Base-by-base conservation (phyloP, 2,329 filamentous ascomycete genomes). In the Aureobasidium pullulans region DNA sequence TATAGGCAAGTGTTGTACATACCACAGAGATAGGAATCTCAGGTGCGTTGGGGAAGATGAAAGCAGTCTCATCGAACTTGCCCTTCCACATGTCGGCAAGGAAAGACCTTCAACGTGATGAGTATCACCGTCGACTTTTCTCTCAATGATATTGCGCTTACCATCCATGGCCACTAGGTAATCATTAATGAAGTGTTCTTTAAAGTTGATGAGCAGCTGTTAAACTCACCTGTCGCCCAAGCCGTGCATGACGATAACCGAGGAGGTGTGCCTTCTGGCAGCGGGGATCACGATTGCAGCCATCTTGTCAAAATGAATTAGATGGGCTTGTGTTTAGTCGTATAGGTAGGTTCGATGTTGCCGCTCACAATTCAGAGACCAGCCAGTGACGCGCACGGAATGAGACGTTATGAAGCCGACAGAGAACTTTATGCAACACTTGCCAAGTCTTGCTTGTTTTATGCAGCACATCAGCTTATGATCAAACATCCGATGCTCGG, bases 231-330 rank as follows among this genome's bases (percentile, higher is more conserved):
- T 87, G 71, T 97, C 94, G 63, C 94, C 94, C 40, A 99, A 79
- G 13, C 94, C 94, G 73, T 99, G 94, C 56, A 89, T 82, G 75
- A 96, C 91, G 68, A 99, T 97, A 68, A 97, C 88, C 3, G 93
- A 96, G 28, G 91, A 91, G 39, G 94, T 96, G 76, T 97, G 94
- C 70, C 84, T 84, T 70, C 84, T 88, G 36, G 89, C 77, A 42
- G 92, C 89, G 31, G 90, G 89, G 62, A 96, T 85, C 19, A 94
- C 81, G 58, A 94, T 78, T 10, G 77, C 77, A 60, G 78, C 76
- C 63, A 75, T 56, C 11, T 40, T 16, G 15, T 16, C 15, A 29
- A 31, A 7, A 42, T 2, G 13, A 31, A 31, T 6, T 9, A 36
- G 31, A 42, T 13, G 11, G 16, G 11, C 1, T 13, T 5, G 10